Evolutionary conservation across 2,329 filamentous ascomycete species (phyloP).

Genomic region (Beauveria australis): DNA sequence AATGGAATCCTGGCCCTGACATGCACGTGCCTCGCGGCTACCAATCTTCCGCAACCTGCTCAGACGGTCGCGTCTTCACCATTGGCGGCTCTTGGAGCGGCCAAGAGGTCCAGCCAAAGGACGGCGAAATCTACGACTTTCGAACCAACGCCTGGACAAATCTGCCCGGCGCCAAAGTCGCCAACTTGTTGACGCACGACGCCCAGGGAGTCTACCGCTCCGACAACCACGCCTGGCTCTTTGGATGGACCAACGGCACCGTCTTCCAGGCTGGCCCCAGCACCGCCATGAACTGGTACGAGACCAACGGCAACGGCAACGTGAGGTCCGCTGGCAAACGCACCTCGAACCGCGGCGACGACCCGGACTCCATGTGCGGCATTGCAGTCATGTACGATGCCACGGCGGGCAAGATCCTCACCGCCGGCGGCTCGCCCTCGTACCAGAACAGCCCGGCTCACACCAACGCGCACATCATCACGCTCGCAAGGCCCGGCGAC

Average conservation of each 20-base stretch:
- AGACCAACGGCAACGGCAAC: slow-evolving; percentile 33
- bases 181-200: slow-evolving; percentile 41
- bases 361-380: slow-evolving; percentile 45
- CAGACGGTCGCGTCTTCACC: slow-evolving; percentile 46
- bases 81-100: slow-evolving; percentile 50
- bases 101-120: slow-evolving; percentile 33
- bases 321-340: slow-evolving; percentile 31
- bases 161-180: slow-evolving; percentile 33
- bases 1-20: slow-evolving; percentile 30
- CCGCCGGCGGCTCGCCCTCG: slow-evolving; percentile 38
- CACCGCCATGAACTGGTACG: slow-evolving; percentile 49
- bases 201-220: slow-evolving; percentile 41
- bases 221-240: slow-evolving; percentile 26
- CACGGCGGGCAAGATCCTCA: slow-evolving; percentile 47
- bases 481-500: slow-evolving; percentile 26
- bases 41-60: slow-evolving; percentile 40
- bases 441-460: slow-evolving; percentile 37
- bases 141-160: slow-evolving; percentile 36
- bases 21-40: slow-evolving; percentile 44
- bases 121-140: slow-evolving; percentile 47
- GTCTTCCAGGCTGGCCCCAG: slow-evolving; percentile 50
- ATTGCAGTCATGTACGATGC: slow-evolving; percentile 51
- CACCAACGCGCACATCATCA: slow-evolving; percentile 40
- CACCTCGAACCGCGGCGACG: slow-evolving; percentile 21
- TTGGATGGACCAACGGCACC: slow-evolving; percentile 36